These are phyloP conservation scores for Strombidium stylifer DNA, from an alignment of 73 alveolate genomes.

Conservation along the genomic window DNA sequence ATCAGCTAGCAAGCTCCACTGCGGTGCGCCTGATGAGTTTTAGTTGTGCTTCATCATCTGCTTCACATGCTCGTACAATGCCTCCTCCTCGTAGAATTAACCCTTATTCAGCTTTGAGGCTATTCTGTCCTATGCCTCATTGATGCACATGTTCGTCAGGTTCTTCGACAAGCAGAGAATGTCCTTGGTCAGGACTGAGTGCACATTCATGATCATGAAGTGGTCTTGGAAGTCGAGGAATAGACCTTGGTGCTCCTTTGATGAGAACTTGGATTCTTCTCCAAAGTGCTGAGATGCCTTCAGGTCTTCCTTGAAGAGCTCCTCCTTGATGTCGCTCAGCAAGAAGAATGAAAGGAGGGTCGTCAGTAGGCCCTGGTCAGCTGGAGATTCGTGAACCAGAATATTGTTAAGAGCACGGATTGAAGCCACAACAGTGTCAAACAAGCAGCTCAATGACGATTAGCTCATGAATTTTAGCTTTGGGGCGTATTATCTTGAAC, in stretches of 20 bases:
- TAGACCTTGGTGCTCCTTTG: no score
- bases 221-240: no score
- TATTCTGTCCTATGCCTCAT: background rate
- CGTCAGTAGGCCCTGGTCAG: background rate
- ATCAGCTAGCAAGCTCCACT: no score
- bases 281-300: conserved; percentile 8
- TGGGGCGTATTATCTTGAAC: no score
- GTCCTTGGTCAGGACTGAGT: conserved; percentile 15
- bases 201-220: conserved; percentile 6
- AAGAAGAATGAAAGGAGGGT: conserved; percentile 1
- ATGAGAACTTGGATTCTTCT: no score
- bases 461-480: no score
- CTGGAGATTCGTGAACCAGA: no score
- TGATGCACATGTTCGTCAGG: conserved; percentile 23
- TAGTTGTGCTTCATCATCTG: conserved; percentile 5
- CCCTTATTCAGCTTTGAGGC: background rate
- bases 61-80: no score
- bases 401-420: no score
- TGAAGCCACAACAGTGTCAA: no score
- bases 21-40: no score
- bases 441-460: no score
- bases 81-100: conserved; percentile 23
- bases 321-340: conserved; percentile 1
- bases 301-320: conserved; percentile 5
- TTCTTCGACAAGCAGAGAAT: conserved; percentile 11